Base-by-base conservation (phyloP, 2,329 filamentous ascomycete genomes). In the Diaporthe citriasiana region DNA sequence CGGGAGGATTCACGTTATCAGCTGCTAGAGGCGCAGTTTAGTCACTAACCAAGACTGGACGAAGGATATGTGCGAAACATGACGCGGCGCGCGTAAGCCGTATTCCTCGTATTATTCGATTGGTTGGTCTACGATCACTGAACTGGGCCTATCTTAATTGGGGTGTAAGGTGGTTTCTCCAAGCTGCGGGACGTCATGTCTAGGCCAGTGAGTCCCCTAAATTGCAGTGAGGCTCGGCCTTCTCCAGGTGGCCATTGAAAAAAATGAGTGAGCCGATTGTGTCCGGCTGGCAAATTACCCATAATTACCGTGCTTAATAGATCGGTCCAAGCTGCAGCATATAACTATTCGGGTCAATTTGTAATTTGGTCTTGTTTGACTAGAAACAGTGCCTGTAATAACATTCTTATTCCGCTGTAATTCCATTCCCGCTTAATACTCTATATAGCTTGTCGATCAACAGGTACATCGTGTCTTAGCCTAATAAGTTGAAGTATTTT, bases 1-100 rank as follows among this genome's bases (percentile, higher is more conserved):
- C 33, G 45, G 45, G 45, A 51, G 63, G 30, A 51, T 66, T 50
- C 42, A 66, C 60, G 15, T 13, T 25, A n/a, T 50, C 60, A 65
- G 60, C 27, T 50, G 42, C 17, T 4, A 63, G 59, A 66, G 60
- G 60, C 42, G 60, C 60, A 35, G 60, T 10, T 13, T 1, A 42
- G 22, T 19, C 42, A 25, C 60, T 66, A 66, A 35, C 30, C 19
- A 51, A 38, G 45, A 66, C 60, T 38, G 30, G 45, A 25, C 51
- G 12, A 17, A 50, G 19, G 27, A 17, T 38, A 50, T 30, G 30
- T 51, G 30, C 42, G 7, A 60, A 19, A n/a, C 13, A 13, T 30
- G 38, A 30, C 57, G 57, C 27, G 15, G n/a, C 22, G 4, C 57
- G 15, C 57, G 19, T 66, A 38, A 50, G 60, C 60, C 60, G 42